These are phyloP conservation scores for Botrytis byssoidea DNA, from an alignment of 2,329 filamentous ascomycete species.

Conservation along the genomic window DNA sequence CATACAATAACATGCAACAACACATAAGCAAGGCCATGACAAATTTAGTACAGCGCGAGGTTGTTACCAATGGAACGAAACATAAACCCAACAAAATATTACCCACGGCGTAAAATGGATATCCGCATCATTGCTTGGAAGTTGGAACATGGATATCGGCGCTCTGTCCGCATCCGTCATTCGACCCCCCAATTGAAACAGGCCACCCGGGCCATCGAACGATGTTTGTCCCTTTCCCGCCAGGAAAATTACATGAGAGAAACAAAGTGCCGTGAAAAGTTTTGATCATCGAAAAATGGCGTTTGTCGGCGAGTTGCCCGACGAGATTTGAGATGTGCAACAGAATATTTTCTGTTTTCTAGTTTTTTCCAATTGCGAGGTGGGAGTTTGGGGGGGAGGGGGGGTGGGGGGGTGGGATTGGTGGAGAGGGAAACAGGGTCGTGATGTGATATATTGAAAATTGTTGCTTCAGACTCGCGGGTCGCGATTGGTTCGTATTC, in stretches of 20 bases:
- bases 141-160: background rate
- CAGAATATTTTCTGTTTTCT: background rate
- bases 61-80: background rate
- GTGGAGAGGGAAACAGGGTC: background rate
- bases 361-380: background rate
- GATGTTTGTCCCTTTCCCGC: background rate
- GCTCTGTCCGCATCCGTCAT: constrained; percentile 5
- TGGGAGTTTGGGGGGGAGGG: no score
- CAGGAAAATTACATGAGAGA: background rate
- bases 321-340: constrained; percentile 2
- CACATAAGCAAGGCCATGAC: background rate
- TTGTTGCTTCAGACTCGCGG: background rate
- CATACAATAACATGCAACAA: background rate
- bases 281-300: background rate
- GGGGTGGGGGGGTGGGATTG: background rate
- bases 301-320: background rate
- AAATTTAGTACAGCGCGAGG: background rate
- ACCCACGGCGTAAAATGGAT: background rate
- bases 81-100: background rate
- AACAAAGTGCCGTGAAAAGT: background rate
- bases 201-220: background rate
- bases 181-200: background rate
- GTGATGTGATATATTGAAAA: background rate
- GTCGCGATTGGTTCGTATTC: background rate
- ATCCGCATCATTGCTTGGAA: background rate